Base-by-base conservation (phyloP, 2,329 filamentous ascomycete genomes). In the Venturia effusa region DNA sequence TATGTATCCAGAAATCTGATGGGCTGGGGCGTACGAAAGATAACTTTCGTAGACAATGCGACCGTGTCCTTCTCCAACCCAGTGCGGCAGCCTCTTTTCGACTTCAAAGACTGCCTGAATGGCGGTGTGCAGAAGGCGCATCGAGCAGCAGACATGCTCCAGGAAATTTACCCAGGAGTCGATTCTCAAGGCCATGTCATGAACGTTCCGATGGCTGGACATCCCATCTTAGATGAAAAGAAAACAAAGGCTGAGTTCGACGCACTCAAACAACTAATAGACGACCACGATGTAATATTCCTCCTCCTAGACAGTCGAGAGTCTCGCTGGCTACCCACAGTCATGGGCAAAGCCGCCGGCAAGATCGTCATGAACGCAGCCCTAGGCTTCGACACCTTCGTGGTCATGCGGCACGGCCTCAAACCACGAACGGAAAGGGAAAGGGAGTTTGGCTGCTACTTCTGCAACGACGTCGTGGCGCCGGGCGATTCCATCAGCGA, bases 341-440 rank as follows among this genome's bases (percentile, higher is more conserved):
- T 99, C 19, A 96, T 99, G 87, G 93, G 89, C 48, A 99, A 97
- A 75, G 88, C 92, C 3, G 84, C 87, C 1, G 89, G 88, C 40
- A 99, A 99, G 78, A 90, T 97, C 67, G 93, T 99, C 30, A 88
- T 99, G 83, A 99, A 97, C 74, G 92, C 93, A 8, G 94, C 94
- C 1, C 82, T 99, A 3, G 94, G 94, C 0, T 99, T 99, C 71
- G 94, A 99, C 75, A 94, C 92, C 0, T 99, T 90, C 70, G 92
- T 99, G 2, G 92, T 96, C 41, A 97, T 99, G 94, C 85, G 94
- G 64, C 94, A 99, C 74, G 94, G 94, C 1, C 81, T 90, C 6
- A 83, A 85, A 68, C 61, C 70, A 6, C 30, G 65, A 51, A 15
- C 19, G n/a, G 67, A 83, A 13, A 81, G 77, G n/a, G 80, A 84